phyloP scores from a whole-genome alignment of 225 moss, liverwort and hornwort genomes.

The Bryum argenteum region DNA sequence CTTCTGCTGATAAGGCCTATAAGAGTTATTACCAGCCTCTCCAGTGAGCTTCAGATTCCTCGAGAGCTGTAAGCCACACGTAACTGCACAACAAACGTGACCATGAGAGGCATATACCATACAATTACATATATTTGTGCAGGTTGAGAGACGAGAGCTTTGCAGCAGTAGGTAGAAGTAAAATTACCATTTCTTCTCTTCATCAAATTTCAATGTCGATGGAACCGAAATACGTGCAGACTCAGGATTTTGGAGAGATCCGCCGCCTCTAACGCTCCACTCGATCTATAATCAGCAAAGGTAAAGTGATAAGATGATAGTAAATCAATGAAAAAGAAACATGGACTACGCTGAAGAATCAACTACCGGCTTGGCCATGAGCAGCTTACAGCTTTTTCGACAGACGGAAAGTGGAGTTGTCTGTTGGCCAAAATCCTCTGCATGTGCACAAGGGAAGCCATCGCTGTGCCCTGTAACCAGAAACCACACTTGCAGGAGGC shows the following conservation, averaged over 20 bases:
- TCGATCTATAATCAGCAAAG: slow-evolving; percentile 67
- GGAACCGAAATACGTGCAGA: slow-evolving; percentile 98
- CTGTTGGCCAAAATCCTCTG: slow-evolving; percentile 84
- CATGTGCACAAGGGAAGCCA: slow-evolving; percentile 97
- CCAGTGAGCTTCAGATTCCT: slow-evolving; percentile 88
- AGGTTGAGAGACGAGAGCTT: slow-evolving; percentile 12
- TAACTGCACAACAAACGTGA: slow-evolving; percentile 60
- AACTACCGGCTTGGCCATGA: neutral
- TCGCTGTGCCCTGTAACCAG: slow-evolving; percentile 83
- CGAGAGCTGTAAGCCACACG: slow-evolving; percentile 89
- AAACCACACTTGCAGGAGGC: slow-evolving; percentile 5
- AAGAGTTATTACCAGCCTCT: slow-evolving; percentile 80
- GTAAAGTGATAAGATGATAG: neutral
- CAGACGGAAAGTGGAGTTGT: slow-evolving; percentile 86
- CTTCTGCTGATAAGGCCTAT: slow-evolving; percentile 8
- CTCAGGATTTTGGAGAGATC: slow-evolving; percentile 85
- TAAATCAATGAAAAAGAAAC: neutral
- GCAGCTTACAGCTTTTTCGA: slow-evolving; percentile 86
- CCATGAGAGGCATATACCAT: slow-evolving; percentile 29
- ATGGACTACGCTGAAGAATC: neutral
- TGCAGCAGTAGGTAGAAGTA: slow-evolving; percentile 15
- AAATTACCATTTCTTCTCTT: slow-evolving; percentile 70
- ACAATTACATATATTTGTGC: slow-evolving; percentile 13
- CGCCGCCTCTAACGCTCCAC: slow-evolving; percentile 98
- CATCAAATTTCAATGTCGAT: slow-evolving; percentile 72